phyloP scores from a whole-genome alignment of 129 eudicot species.

The Lactuca saligna region DNA sequence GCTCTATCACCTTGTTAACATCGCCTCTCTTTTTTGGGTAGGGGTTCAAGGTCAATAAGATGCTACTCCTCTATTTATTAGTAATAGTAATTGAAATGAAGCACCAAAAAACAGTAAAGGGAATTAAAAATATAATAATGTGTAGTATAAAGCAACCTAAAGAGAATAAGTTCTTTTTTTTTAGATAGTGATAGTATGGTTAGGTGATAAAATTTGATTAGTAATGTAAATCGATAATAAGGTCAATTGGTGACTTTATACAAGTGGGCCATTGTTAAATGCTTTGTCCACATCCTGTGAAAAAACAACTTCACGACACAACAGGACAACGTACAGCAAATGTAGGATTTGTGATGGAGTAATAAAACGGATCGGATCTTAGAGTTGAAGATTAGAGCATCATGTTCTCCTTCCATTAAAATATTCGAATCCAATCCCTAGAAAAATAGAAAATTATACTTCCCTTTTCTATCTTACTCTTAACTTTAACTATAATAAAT shows the following conservation, averaged over 20 bases:
- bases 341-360: slow-evolving; percentile 20
- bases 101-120: too few relatives aligned
- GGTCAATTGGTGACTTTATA: slow-evolving; percentile 26
- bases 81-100: neutral
- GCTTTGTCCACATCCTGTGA: slow-evolving; percentile 12
- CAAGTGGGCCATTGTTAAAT: slow-evolving; percentile 29
- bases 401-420: slow-evolving; percentile 21
- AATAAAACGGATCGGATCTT: slow-evolving; percentile 18
- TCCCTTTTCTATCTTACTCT: slow-evolving; percentile 1
- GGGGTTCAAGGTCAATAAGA: slow-evolving; percentile 14
- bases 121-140: neutral
- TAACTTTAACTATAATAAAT: neutral
- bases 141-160: slow-evolving; percentile 4
- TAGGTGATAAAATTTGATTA: slow-evolving; percentile 27
- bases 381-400: slow-evolving; percentile 11
- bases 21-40: slow-evolving; percentile 13
- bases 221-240: slow-evolving; percentile 10
- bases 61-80: slow-evolving; percentile 4
- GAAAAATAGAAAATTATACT: slow-evolving; percentile 6
- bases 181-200: slow-evolving; percentile 20
- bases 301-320: slow-evolving; percentile 8
- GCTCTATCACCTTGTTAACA: neutral
- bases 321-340: slow-evolving; percentile 23
- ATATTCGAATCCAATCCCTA: slow-evolving; percentile 18
- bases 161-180: neutral